Evolutionary conservation across 345 rosid species (phyloP).

Genomic region (Sonneratia alba): DNA sequence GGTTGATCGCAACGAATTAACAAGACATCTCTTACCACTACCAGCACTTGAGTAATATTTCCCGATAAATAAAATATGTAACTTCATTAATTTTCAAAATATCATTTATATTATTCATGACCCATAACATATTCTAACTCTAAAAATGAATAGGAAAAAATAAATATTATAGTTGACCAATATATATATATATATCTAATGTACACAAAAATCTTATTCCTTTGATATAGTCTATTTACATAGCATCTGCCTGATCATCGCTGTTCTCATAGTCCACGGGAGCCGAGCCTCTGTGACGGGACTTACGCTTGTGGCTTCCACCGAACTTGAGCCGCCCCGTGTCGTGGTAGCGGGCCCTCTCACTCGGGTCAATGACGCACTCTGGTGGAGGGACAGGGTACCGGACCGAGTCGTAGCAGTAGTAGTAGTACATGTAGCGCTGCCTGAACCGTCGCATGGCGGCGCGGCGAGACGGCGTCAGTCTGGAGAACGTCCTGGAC

Average conservation of each 20-base stretch:
- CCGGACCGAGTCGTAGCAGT: constrained; percentile 62
- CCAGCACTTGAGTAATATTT: background rate
- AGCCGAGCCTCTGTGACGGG: background rate
- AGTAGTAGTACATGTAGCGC: constrained; percentile 76
- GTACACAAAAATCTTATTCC: background rate
- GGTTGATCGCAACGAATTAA: too few relatives aligned
- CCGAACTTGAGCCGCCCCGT: constrained; percentile 74
- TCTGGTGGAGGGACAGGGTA: constrained; percentile 57
- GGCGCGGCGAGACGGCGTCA: constrained; percentile 26
- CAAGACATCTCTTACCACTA: background rate
- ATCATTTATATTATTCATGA: background rate
- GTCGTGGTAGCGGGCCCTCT: constrained; percentile 41
- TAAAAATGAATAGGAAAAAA: background rate
- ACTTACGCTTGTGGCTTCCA: constrained; percentile 20
- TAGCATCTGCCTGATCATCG: background rate
- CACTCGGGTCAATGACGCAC: constrained; percentile 49
- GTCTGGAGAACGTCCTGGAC: constrained; percentile 23
- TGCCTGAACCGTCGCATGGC: constrained; percentile 66
- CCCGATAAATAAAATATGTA: background rate
- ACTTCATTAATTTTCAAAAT: background rate
- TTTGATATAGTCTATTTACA: background rate
- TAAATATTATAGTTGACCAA: background rate
- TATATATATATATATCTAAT: background rate
- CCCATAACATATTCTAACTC: background rate
- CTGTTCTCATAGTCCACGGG: background rate